Evolutionary conservation across 345 rosid genomes (phyloP), one percentile per base, ranked within the genome.

Genomic region (Arabis hirsuta): DNA sequence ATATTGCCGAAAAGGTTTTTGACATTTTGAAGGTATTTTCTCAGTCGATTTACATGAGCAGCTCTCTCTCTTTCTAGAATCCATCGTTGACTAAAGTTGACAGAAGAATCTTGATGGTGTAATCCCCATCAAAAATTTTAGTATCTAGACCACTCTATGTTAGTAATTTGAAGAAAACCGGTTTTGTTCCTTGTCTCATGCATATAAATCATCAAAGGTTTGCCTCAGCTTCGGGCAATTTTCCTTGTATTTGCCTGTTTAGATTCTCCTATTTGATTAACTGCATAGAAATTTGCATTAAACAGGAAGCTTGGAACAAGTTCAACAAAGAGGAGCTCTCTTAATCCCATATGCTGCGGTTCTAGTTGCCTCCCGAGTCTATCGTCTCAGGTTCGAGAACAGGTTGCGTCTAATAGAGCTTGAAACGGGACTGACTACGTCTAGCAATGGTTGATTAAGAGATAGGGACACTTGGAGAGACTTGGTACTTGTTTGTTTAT

Each of bases 1-100:
- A 87, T 78, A 87, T 73, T 31, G 98, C 98, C 8, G 99, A 92
- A 82, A 92, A 92, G 84, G 97, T 96, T 78, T 96, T 96, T 67
- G 91, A 96, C 88, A 83, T 88, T 61, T 92, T 96, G 69, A 85
- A 96, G 98, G 98, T 96, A 86, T 43, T 27, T 52, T 46, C 38
- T 47, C 57, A 27, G 12, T 63, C 39, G 12, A 62, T 62, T 11
- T 41, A 3, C 75, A 56, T 70, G 29, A 76, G 59, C 19, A 16
- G 14, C 62, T 74, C 55, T 42, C 55, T 42, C 16, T 32, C 12
- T 59, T 52, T 43, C 50, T 59, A 58, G 20, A 45, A 11, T 42
- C 54, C 7, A 14, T 5, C 32, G 14, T 74, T n/a, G 12, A 26
- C 16, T 0, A 48, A 48, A 13, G 32, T 39, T 27, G 55, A 72